Conservation (phyloP, 192 early-diverging fungal species). For the Rhizophagus clarus region DNA sequence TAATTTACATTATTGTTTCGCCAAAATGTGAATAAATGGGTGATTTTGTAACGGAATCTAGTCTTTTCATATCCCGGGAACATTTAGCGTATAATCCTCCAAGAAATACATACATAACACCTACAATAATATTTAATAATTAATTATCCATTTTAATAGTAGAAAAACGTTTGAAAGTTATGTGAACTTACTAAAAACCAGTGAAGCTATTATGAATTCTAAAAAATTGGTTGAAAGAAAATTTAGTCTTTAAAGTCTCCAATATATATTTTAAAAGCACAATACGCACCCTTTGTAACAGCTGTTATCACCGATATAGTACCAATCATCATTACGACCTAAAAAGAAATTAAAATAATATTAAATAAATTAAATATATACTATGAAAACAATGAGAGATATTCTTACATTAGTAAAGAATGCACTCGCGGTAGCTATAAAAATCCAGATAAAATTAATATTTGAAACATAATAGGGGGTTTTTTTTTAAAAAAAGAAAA, state of each 20-base stretch:
- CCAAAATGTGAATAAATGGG: constrained; percentile 73
- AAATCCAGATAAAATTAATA: background rate
- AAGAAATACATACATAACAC: constrained; percentile 45
- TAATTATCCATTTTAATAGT: constrained; percentile 52
- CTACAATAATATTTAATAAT: background rate
- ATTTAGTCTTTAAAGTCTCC: constrained; percentile 33
- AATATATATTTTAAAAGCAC: constrained; percentile 57
- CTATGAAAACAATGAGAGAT: background rate
- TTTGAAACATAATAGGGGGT: background rate
- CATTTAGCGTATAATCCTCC: constrained; percentile 71
- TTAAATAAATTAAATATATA: background rate
- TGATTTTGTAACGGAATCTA: constrained; percentile 58
- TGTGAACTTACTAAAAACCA: background rate
- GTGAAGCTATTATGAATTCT: background rate
- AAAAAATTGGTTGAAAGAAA: background rate
- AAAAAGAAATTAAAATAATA: background rate
- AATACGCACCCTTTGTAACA: constrained; percentile 71
- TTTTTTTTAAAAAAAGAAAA: background rate
- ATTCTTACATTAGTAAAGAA: constrained; percentile 47
- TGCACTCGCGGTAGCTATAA: constrained; percentile 40
- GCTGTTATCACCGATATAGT: constrained; percentile 62
- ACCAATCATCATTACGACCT: constrained; percentile 44
- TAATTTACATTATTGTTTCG: constrained; percentile 59
- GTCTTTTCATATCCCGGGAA: constrained; percentile 86
- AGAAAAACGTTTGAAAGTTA: background rate